phyloP scores from a whole-genome alignment of 306 rosid genomes.

The Acacia melanoxylon region DNA sequence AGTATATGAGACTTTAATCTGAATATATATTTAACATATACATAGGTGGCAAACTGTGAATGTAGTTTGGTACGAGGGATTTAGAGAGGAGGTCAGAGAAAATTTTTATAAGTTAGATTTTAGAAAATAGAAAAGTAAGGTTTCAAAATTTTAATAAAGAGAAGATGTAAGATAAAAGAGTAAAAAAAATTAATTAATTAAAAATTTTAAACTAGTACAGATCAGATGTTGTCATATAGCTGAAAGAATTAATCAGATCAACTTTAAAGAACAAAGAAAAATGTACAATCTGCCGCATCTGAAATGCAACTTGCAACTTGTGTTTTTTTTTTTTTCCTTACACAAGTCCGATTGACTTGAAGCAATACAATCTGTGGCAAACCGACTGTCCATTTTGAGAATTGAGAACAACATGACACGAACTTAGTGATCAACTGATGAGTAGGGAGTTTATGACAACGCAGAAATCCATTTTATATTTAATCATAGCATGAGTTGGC shows the following conservation, averaged over 20 bases:
- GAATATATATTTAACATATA: background rate
- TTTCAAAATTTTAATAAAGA: no score
- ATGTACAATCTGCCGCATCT: slow-evolving; percentile 26
- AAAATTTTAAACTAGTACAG: slow-evolving; percentile 27
- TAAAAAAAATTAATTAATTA: no score
- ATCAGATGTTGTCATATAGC: slow-evolving; percentile 34
- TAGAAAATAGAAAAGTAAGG: no score
- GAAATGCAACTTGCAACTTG: background rate
- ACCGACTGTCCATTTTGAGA: background rate
- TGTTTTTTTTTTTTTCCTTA: background rate
- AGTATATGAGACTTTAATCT: no score
- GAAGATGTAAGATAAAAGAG: no score
- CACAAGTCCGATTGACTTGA: background rate
- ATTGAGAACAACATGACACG: background rate
- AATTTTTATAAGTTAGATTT: no score
- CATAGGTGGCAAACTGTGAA: background rate
- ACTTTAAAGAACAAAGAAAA: slow-evolving; percentile 23
- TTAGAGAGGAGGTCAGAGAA: no score
- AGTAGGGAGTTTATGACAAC: background rate
- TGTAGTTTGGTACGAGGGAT: no score
- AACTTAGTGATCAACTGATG: background rate
- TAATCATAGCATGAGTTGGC: background rate
- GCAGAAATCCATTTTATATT: background rate
- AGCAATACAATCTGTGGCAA: background rate
- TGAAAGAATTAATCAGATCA: slow-evolving; percentile 23